Evolutionary conservation across 1,284 basidiomycete species (phyloP).

Genomic region (Coriolopsis trogii): DNA sequence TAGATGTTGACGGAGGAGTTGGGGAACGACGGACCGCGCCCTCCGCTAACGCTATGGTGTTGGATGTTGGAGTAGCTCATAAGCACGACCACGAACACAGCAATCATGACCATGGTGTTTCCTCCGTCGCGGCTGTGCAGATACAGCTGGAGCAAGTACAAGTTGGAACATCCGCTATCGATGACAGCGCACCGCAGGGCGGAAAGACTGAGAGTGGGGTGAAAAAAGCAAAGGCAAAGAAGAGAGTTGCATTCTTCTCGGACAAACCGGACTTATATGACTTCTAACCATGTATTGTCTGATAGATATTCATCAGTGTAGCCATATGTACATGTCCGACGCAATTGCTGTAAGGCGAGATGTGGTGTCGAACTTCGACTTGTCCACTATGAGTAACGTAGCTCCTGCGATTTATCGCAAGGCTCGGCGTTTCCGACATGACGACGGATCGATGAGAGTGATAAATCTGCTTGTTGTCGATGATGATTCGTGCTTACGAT

Average conservation of each 20-base stretch:
- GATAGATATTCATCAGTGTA: conserved; percentile 15
- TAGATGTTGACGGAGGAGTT: conserved; percentile 92
- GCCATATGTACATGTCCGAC: conserved; percentile 14
- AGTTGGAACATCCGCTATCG: conserved; percentile 1
- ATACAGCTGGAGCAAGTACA: conserved; percentile 31
- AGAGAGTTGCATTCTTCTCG: conserved; percentile 70
- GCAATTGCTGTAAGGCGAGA: neutral
- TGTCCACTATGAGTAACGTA: neutral
- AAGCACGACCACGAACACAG: conserved; percentile 13
- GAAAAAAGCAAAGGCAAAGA: conserved; percentile 56
- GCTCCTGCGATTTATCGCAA: too few species aligned
- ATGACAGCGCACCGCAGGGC: neutral
- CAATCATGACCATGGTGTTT: neutral
- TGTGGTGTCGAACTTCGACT: neutral
- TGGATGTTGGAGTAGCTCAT: conserved; percentile 26
- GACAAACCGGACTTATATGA: conserved; percentile 69
- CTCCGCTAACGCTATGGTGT: conserved; percentile 33
- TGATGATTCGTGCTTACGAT: neutral
- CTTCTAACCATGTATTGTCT: conserved; percentile 39
- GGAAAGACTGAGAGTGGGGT: conserved; percentile 31
- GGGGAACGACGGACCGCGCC: conserved; percentile 80
- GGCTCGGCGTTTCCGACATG: too few species aligned
- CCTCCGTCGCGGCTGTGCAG: conserved; percentile 28
- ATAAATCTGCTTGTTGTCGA: neutral
- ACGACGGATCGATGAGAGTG: neutral